Evolutionary conservation across 176 grass and related monocot genomes (phyloP).

Genomic region (Phyllostachys edulis): DNA sequence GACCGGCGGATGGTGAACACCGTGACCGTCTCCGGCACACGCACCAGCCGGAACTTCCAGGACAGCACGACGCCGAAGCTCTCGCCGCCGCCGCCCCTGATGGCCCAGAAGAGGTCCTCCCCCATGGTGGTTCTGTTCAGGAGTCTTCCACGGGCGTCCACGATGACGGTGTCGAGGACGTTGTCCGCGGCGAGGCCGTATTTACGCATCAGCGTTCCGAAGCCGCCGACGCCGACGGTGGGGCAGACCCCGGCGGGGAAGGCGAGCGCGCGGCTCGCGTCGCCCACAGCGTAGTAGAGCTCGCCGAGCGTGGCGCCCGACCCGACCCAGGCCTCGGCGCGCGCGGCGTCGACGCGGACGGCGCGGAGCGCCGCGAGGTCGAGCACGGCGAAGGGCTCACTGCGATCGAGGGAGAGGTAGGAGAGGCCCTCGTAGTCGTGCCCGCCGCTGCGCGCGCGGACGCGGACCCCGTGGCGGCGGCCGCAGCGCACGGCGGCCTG

Average conservation of each 20-base stretch:
- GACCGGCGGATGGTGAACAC: constrained; percentile 39
- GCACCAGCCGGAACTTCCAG: constrained; percentile 37
- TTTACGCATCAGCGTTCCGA: constrained; percentile 42
- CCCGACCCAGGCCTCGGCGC: constrained; percentile 5
- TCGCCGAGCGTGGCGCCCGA: constrained; percentile 52
- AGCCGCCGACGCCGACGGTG: constrained; percentile 55
- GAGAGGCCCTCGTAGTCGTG: constrained; percentile 74
- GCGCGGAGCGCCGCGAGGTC: constrained; percentile 41
- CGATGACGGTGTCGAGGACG: constrained; percentile 41
- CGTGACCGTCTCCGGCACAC: constrained; percentile 35
- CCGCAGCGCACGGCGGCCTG: constrained; percentile 42
- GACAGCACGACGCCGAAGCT: constrained; percentile 51
- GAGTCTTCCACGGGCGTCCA: constrained; percentile 45
- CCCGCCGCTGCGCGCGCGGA: constrained; percentile 64
- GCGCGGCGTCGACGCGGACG: not conserved
- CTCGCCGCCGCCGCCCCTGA: constrained; percentile 56
- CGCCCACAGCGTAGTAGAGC: constrained; percentile 58
- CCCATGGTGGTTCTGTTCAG: constrained; percentile 53
- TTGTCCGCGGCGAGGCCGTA: constrained; percentile 44
- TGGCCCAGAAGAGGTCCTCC: constrained; percentile 56
- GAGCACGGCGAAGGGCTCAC: constrained; percentile 39
- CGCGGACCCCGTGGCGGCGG: constrained; percentile 9
- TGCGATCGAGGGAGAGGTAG: too few relatives aligned
- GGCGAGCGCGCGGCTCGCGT: constrained; percentile 15
- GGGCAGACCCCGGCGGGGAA: constrained; percentile 54